phyloP scores from a whole-genome alignment of 306 rosid genomes.

The Dryas octopetala region DNA sequence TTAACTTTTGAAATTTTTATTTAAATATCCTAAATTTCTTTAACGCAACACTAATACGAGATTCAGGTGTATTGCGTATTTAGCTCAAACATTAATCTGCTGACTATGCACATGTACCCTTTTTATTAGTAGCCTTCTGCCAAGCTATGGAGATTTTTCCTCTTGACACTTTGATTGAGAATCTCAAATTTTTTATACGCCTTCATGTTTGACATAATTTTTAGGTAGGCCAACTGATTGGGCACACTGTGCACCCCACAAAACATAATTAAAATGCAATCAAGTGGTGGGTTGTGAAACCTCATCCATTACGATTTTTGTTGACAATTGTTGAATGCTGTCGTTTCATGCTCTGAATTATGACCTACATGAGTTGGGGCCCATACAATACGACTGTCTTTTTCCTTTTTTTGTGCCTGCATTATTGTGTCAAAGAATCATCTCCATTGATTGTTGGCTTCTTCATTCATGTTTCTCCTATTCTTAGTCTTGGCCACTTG shows the following conservation, averaged over 20 bases:
- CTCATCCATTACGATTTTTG: neutral
- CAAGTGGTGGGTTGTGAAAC: conserved; percentile 1
- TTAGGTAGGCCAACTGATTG: neutral
- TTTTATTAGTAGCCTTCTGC: too few species aligned
- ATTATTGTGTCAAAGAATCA: neutral
- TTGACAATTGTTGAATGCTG: neutral
- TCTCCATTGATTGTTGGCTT: conserved; percentile 8
- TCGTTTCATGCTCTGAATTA: neutral
- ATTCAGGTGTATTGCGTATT: too few species aligned
- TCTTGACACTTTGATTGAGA: too few species aligned
- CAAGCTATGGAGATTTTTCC: too few species aligned
- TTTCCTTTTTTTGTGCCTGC: neutral
- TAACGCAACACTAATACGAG: too few species aligned
- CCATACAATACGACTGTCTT: neutral
- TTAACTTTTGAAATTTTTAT: too few species aligned
- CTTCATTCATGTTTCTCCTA: neutral
- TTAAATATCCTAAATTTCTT: too few species aligned
- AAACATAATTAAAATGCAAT: neutral
- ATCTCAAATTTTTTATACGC: too few species aligned
- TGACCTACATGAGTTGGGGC: neutral
- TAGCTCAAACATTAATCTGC: too few species aligned
- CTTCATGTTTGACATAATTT: neutral
- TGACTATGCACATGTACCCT: too few species aligned
- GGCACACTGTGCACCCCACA: neutral
- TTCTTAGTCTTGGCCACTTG: too few species aligned